phyloP scores from a whole-genome alignment of 345 rosid species.

The Camelina neglecta region DNA sequence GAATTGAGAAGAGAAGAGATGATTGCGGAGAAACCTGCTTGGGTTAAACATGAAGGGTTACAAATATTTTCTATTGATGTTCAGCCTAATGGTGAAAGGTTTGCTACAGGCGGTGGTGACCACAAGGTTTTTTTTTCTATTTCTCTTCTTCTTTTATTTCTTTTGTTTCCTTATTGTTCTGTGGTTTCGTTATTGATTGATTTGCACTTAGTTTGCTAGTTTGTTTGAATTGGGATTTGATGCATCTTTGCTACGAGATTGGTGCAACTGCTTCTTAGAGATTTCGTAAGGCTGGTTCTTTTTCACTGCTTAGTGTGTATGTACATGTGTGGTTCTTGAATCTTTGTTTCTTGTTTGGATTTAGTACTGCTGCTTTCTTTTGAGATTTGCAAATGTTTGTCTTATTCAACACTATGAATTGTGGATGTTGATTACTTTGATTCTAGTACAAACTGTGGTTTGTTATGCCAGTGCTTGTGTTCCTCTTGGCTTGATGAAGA shows the following conservation, averaged over 20 bases:
- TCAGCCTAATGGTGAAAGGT: slow-evolving; percentile 94
- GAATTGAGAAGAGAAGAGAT: slow-evolving; percentile 44
- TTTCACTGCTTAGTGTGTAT: background rate
- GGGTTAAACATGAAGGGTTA: slow-evolving; percentile 98
- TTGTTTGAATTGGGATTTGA: slow-evolving; percentile 8
- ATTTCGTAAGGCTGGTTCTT: background rate
- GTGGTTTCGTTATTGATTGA: background rate
- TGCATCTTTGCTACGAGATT: background rate
- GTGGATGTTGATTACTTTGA: background rate
- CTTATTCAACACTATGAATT: background rate
- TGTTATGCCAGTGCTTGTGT: background rate
- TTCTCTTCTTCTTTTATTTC: slow-evolving; percentile 3
- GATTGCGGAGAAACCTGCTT: slow-evolving; percentile 96
- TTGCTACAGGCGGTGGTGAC: slow-evolving; percentile 99
- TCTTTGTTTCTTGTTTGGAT: background rate
- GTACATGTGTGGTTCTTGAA: background rate
- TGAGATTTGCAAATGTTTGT: background rate
- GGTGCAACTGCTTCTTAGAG: background rate
- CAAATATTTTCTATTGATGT: slow-evolving; percentile 98
- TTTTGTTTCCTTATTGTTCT: background rate
- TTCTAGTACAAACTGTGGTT: background rate
- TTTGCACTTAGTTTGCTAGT: background rate
- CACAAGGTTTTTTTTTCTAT: slow-evolving; percentile 67
- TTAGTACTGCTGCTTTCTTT: background rate
- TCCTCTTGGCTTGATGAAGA: slow-evolving; percentile 15